phyloP scores from a whole-genome alignment of 176 grass and related monocot genomes.

The Ensete glaucum region DNA sequence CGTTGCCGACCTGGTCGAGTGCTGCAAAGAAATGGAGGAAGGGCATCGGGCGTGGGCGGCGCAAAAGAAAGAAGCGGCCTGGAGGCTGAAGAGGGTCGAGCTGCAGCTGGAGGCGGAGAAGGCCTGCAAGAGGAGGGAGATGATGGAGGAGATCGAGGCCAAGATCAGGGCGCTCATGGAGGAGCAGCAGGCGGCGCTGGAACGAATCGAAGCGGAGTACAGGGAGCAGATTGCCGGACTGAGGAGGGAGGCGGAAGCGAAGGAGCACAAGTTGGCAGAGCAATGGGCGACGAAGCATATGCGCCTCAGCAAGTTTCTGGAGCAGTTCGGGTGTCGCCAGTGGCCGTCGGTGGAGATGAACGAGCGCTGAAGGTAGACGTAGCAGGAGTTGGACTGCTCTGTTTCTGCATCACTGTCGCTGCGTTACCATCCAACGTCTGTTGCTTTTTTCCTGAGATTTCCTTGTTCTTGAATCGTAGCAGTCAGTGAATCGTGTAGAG shows the following conservation, averaged over 20 bases:
- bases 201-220: slow-evolving; percentile 67
- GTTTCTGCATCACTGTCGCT: too few species aligned
- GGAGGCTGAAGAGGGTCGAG: slow-evolving; percentile 85
- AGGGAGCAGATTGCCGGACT: slow-evolving; percentile 57
- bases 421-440: too few species aligned
- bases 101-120: slow-evolving; percentile 86
- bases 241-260: slow-evolving; percentile 67
- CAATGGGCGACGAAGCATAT: slow-evolving; percentile 89
- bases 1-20: slow-evolving; percentile 48
- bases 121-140: slow-evolving; percentile 56
- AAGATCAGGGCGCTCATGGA: slow-evolving; percentile 50
- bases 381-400: too few species aligned
- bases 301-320: slow-evolving; percentile 57
- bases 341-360: slow-evolving; percentile 51
- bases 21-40: slow-evolving; percentile 72
- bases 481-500: too few species aligned
- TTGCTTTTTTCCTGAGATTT: too few species aligned
- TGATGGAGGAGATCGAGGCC: slow-evolving; percentile 64
- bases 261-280: slow-evolving; percentile 91
- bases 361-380: slow-evolving; percentile 23
- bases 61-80: slow-evolving; percentile 72
- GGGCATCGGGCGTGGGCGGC: slow-evolving; percentile 71
- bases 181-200: slow-evolving; percentile 56
- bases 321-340: slow-evolving; percentile 40
- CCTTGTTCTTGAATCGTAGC: too few species aligned